Conservation (phyloP, 2,329 filamentous ascomycete species). For the Exophiala oligosperma region DNA sequence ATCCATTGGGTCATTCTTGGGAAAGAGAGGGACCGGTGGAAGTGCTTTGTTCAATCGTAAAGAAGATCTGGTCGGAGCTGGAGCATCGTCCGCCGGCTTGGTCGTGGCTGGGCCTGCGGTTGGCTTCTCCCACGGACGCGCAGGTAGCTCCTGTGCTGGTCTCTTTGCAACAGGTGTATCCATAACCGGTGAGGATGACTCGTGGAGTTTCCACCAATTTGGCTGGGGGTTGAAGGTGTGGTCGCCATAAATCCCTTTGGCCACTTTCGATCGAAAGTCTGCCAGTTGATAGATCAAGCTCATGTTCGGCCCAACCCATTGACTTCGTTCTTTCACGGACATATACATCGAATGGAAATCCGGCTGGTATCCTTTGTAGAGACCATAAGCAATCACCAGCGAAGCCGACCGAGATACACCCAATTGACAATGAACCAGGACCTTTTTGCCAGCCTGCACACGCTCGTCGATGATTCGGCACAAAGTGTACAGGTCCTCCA, state of each 20-base stretch:
- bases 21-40: slow-evolving; percentile 29
- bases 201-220: slow-evolving; percentile 24
- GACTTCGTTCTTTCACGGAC: slow-evolving; percentile 62
- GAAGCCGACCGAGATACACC: slow-evolving; percentile 67
- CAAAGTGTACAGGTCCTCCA: slow-evolving; percentile 60
- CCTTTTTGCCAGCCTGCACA: slow-evolving; percentile 57
- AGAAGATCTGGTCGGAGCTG: background rate
- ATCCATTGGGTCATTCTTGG: slow-evolving; percentile 12
- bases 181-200: slow-evolving; percentile 5
- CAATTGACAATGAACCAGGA: slow-evolving; percentile 65
- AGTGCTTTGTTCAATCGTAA: slow-evolving; percentile 24
- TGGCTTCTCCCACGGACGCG: background rate
- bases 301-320: slow-evolving; percentile 70
- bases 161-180: slow-evolving; percentile 19
- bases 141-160: slow-evolving; percentile 5
- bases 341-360: slow-evolving; percentile 67
- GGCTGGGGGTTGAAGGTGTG: slow-evolving; percentile 15
- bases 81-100: background rate
- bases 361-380: slow-evolving; percentile 62
- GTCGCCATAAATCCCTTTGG: slow-evolving; percentile 33
- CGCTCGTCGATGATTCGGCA: slow-evolving; percentile 63
- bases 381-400: slow-evolving; percentile 64
- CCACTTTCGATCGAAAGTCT: slow-evolving; percentile 55
- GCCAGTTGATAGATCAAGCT: slow-evolving; percentile 68
- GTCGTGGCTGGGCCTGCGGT: background rate